A percentile compares a stretch with the other conserved stretches of the same genome.
These are phyloP conservation scores for Rehmannia glutinosa DNA, from an alignment of 257 asterid genomes.

Conservation along the genomic window DNA sequence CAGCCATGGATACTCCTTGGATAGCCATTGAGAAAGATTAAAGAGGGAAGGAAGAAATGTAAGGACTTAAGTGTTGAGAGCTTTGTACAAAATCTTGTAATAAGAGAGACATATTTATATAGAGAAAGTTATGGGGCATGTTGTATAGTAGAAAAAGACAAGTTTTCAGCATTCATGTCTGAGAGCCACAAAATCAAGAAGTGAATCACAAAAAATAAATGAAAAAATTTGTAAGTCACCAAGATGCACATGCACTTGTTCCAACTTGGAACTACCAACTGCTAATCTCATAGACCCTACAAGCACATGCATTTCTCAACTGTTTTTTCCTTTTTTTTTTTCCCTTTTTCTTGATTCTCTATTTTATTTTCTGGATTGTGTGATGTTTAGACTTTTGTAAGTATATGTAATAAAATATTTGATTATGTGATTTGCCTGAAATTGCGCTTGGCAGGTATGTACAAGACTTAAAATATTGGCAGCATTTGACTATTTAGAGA, in stretches of 20 bases:
- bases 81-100: not conserved
- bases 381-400: not conserved
- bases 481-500: too few species aligned
- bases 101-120: constrained; percentile 28
- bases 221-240: too few species aligned
- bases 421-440: constrained; percentile 1
- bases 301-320: too few species aligned
- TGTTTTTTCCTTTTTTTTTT: not conserved
- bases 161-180: too few species aligned
- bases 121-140: not conserved
- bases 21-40: constrained; percentile 32
- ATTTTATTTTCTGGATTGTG: too few species aligned
- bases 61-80: too few species aligned
- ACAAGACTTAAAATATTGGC: too few species aligned
- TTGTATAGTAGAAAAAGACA: not conserved
- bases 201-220: too few species aligned
- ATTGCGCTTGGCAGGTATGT: not conserved
- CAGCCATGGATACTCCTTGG: constrained; percentile 16
- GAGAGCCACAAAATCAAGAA: too few species aligned
- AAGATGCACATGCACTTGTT: constrained; percentile 56
- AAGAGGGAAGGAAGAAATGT: too few species aligned
- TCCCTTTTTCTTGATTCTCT: too few species aligned
- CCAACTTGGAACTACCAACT: constrained; percentile 42
- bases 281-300: constrained; percentile 45
- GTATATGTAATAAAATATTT: not conserved